Conservation (phyloP, 2,329 filamentous ascomycete species). For the Cladophialophora carrionii region DNA sequence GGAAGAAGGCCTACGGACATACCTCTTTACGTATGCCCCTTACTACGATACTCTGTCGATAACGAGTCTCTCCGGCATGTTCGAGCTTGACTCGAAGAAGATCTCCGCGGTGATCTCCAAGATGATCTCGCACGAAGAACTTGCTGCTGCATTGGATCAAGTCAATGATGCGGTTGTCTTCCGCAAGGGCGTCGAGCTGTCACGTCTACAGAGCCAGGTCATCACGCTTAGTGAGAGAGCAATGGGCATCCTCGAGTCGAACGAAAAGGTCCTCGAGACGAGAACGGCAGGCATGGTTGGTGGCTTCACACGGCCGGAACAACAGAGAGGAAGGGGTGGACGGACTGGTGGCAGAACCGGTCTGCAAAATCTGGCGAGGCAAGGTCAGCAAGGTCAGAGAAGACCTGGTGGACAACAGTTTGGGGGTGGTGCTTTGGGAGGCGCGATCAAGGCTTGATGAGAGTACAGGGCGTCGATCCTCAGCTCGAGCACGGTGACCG, state of each 20-base stretch:
- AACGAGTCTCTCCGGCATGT: conserved; percentile 85
- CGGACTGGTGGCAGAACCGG: conserved; percentile 49
- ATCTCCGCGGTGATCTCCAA: conserved; percentile 94
- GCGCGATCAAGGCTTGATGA: conserved; percentile 55
- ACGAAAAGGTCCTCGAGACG: conserved; percentile 96
- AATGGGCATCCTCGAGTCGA: conserved; percentile 90
- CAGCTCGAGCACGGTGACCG: neutral
- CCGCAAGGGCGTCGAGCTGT: conserved; percentile 98
- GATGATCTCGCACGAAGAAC: conserved; percentile 99
- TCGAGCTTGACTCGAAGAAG: conserved; percentile 88
- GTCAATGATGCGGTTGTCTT: conserved; percentile 98
- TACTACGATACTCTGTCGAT: conserved; percentile 97
- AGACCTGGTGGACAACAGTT: conserved; percentile 56
- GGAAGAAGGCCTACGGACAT: conserved; percentile 95
- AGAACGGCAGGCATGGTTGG: conserved; percentile 94
- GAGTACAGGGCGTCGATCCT: neutral
- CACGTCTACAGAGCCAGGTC: conserved; percentile 90
- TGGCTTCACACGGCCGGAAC: conserved; percentile 91
- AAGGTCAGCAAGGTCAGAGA: conserved; percentile 41
- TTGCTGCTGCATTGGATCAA: conserved; percentile 93
- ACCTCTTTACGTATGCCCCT: conserved; percentile 98
- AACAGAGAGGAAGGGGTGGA: conserved; percentile 66
- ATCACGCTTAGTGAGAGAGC: conserved; percentile 96
- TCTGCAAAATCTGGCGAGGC: conserved; percentile 19
- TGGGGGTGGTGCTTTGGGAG: conserved; percentile 55